Conservation (phyloP, 1,284 basidiomycete genomes). For the Cryptococcus deneoformans region DNA sequence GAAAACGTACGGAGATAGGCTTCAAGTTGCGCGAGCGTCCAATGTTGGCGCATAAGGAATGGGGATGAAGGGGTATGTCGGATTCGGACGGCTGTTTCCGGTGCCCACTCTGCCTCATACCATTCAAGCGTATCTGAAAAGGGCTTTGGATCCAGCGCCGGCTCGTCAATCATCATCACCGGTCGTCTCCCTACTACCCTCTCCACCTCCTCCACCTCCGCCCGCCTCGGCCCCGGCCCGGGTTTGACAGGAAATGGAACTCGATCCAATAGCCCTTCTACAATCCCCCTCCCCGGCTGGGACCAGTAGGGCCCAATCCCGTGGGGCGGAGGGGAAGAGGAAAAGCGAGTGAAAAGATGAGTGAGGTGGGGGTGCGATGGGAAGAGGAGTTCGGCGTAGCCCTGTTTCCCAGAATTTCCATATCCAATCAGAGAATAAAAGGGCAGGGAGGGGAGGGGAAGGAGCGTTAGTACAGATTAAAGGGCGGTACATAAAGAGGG, state of each 20-base stretch:
- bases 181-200: too few species aligned
- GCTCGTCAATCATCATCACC: slow-evolving; percentile 6
- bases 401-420: slow-evolving; percentile 50
- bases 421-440: not conserved
- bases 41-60: slow-evolving; percentile 60
- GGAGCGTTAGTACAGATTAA: too few species aligned
- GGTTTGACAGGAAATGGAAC: slow-evolving; percentile 60
- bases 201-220: slow-evolving; percentile 15
- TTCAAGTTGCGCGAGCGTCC: slow-evolving; percentile 64
- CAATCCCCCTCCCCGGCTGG: slow-evolving; percentile 71
- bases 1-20: slow-evolving; percentile 71
- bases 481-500: too few species aligned
- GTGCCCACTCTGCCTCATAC: not conserved
- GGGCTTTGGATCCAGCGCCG: too few species aligned
- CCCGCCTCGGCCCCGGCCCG: not conserved
- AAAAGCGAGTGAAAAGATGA: slow-evolving; percentile 54
- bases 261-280: slow-evolving; percentile 67
- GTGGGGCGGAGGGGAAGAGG: slow-evolving; percentile 19
- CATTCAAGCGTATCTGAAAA: slow-evolving; percentile 22
- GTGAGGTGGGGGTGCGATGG: slow-evolving; percentile 60
- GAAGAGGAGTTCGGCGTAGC: slow-evolving; percentile 75
- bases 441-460: not conserved
- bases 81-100: slow-evolving; percentile 22
- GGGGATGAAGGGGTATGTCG: slow-evolving; percentile 33
- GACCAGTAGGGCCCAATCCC: slow-evolving; percentile 74